Evolutionary conservation across 177 flowering plant species (phyloP).

Genomic region (Vitis hybrid): DNA sequence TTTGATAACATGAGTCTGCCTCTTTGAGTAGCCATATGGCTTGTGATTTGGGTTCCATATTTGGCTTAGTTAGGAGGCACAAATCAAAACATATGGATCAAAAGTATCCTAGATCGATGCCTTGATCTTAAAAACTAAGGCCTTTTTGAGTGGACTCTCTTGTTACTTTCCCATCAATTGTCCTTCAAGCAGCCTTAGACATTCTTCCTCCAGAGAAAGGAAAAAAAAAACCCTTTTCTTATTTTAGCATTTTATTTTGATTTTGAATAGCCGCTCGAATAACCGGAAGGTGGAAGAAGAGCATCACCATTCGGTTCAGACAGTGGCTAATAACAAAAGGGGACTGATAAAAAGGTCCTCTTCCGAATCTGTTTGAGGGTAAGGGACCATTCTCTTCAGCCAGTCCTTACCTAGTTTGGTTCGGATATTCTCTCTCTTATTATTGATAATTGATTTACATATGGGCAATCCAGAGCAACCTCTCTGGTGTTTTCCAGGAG

Average conservation of each 20-base stretch:
- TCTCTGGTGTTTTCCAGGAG: no score
- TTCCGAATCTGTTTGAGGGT: constrained; percentile 26
- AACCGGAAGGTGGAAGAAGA: constrained; percentile 13
- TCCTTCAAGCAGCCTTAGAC: constrained; percentile 35
- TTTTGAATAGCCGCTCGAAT: constrained; percentile 23
- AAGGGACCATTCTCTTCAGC: neutral
- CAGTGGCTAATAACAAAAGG: constrained; percentile 26
- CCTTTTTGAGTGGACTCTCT: constrained; percentile 24
- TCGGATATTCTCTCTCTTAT: constrained; percentile 5
- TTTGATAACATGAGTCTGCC: constrained; percentile 11
- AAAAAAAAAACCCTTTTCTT: neutral
- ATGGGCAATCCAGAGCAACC: no score
- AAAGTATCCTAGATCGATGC: neutral
- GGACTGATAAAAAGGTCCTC: no score
- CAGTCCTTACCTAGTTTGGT: constrained; percentile 20
- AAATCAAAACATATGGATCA: constrained; percentile 5
- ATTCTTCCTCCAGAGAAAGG: neutral
- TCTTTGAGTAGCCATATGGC: constrained; percentile 38
- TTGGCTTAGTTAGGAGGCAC: constrained; percentile 44
- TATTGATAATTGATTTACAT: no score
- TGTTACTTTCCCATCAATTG: constrained; percentile 8
- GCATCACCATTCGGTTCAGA: constrained; percentile 33
- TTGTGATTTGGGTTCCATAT: constrained; percentile 8
- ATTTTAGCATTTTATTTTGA: neutral
- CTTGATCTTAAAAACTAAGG: constrained; percentile 7